Conservation (phyloP, 345 rosid species). For the Draba incana region DNA sequence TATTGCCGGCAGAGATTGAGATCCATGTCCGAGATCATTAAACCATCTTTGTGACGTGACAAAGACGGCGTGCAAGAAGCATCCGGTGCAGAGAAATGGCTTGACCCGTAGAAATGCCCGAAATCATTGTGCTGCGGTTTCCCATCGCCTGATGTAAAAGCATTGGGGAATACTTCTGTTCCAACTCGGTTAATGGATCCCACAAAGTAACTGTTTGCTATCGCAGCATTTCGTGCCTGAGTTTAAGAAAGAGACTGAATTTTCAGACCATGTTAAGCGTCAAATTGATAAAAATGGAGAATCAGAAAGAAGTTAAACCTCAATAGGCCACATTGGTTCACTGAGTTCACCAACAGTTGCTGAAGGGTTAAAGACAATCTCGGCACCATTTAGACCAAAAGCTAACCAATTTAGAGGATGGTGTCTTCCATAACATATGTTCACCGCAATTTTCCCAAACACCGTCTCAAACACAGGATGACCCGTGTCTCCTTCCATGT, state of each 20-base stretch:
- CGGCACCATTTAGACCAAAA: constrained; percentile 96
- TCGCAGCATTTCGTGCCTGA: constrained; percentile 95
- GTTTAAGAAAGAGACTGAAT: not conserved
- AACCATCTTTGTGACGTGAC: constrained; percentile 75
- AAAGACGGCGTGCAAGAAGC: constrained; percentile 91
- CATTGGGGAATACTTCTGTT: constrained; percentile 86
- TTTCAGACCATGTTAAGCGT: constrained; percentile 4
- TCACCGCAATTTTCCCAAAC: constrained; percentile 83
- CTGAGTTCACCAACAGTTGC: constrained; percentile 98
- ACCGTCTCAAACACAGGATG: constrained; percentile 96
- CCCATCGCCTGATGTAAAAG: constrained; percentile 93
- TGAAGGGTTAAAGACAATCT: constrained; percentile 98
- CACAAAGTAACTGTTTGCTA: constrained; percentile 93
- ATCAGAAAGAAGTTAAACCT: constrained; percentile 51
- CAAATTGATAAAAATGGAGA: not conserved
- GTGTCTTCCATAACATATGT: constrained; percentile 95
- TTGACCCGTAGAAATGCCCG: constrained; percentile 94
- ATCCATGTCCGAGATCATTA: constrained; percentile 86
- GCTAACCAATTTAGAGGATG: constrained; percentile 97
- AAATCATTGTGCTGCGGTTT: constrained; percentile 83
- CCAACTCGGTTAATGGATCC: constrained; percentile 97
- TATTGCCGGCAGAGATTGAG: constrained; percentile 87
- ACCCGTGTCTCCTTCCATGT: constrained; percentile 97
- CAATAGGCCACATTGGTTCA: constrained; percentile 99
- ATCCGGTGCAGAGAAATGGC: constrained; percentile 93